A percentile compares a stretch with the other conserved stretches of the same genome.
These are phyloP conservation scores for Micromonas pusilla DNA, from an alignment of 139 green algal species.

Conservation along the genomic window DNA sequence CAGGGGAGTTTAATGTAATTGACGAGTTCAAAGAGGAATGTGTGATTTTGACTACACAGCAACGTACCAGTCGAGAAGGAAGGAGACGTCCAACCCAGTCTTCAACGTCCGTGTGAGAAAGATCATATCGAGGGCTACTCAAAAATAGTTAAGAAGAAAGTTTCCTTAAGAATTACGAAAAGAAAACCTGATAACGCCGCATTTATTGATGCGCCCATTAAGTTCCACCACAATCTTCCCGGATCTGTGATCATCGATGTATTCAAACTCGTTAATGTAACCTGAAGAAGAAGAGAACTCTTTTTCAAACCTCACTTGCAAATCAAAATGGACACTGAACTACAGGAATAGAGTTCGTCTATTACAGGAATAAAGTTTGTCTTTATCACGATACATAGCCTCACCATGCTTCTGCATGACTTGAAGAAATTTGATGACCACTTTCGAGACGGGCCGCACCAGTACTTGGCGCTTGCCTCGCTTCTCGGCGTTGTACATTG, in stretches of 20 bases:
- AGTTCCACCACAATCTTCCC: slow-evolving; percentile 99
- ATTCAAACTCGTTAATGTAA: slow-evolving; percentile 99
- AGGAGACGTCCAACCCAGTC: slow-evolving; percentile 90
- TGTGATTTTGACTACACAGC: too few relatives aligned
- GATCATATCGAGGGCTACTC: slow-evolving; percentile 79
- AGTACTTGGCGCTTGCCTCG: slow-evolving; percentile 92
- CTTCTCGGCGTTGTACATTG: slow-evolving; percentile 97
- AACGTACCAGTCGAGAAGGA: slow-evolving; percentile 79
- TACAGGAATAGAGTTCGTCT: neutral
- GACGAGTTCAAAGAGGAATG: too few relatives aligned
- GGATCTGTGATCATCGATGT: slow-evolving; percentile 92
- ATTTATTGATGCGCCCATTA: slow-evolving; percentile 99
- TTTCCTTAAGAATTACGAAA: neutral
- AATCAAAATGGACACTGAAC: neutral
- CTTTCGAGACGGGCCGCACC: slow-evolving; percentile 90
- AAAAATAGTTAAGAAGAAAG: neutral
- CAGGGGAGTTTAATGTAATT: too few relatives aligned
- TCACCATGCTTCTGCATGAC: slow-evolving; percentile 88
- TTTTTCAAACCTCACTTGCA: slow-evolving; percentile 8
- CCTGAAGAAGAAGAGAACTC: slow-evolving; percentile 50
- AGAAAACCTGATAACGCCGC: slow-evolving; percentile 77
- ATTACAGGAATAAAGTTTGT: too few relatives aligned
- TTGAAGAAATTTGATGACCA: slow-evolving; percentile 99
- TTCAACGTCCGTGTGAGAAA: slow-evolving; percentile 71
- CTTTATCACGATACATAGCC: too few relatives aligned